Evolutionary conservation across 2,329 filamentous ascomycete genomes (phyloP), one percentile per base, ranked within the genome.

Genomic region (Fusarium hostae): DNA sequence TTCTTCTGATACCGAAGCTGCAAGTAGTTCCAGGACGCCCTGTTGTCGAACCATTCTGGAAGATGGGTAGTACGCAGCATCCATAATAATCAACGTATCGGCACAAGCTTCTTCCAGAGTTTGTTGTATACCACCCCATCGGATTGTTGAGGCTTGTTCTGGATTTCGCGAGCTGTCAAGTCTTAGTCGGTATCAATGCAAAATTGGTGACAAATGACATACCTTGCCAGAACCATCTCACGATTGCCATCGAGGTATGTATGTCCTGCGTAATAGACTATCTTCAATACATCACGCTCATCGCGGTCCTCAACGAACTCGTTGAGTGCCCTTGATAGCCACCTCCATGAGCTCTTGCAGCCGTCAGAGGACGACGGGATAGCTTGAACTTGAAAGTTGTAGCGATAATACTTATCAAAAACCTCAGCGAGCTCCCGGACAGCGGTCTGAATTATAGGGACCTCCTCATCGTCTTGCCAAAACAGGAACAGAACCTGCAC

Each of bases 151-250:
- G 8, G 83, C 81, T 57, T 82, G 82, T 32, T 84, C 80, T 28
- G 79, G 76, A 72, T 85, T 83, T 60, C 81, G 82, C 51, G 86
- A 87, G 77, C 87, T 89, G 71, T 40, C 26, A 32, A 18, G 24
- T 44, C 68, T 79, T 66, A 79, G 77, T 45, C 57, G 8, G 18
- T 28, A 2, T 39, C 26, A 11, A 48, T 20, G 16, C 11, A n/a
- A 22, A 13, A 20, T n/a, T 30, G 24, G 30, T 37, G n/a, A 22
- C 12, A 22, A 58, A 32, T 9, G n/a, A 15, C 30, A 32, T 66
- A 88, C 88, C 87, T 89, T 45, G 87, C 83, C 43, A 90, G 80
- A 35, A 88, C 82, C 86, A 89, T 88, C 70, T 89, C 86, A 47
- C 86, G 82, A 60, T 89, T 85, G 10, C 81, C 82, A 70, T 89